A percentile compares a stretch with the other conserved stretches of the same genome.
Evolutionary conservation across 2,329 filamentous ascomycete species (phyloP).

Genomic region (Colletotrichum somersetense): DNA sequence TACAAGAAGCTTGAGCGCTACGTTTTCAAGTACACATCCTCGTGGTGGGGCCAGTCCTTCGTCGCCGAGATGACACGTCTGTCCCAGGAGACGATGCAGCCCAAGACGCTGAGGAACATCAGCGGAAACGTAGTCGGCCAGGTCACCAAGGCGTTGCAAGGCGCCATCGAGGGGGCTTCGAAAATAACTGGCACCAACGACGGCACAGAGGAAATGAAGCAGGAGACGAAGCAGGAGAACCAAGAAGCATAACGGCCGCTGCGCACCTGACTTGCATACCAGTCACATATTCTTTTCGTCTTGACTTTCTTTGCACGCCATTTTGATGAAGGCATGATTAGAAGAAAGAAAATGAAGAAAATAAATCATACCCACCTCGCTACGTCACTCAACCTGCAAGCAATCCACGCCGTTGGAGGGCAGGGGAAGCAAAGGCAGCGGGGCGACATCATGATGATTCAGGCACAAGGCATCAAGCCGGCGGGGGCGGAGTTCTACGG

Average conservation of each 20-base stretch:
- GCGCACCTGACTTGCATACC: neutral
- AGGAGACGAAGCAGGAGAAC: conserved; percentile 22
- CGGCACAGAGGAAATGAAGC: conserved; percentile 7
- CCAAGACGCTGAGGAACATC: conserved; percentile 58
- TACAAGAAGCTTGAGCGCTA: conserved; percentile 94
- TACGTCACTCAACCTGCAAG: neutral
- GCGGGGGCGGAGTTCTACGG: conserved; percentile 26
- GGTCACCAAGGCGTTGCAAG: conserved; percentile 36
- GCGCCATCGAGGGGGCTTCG: conserved; percentile 26
- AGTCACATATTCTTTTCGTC: neutral
- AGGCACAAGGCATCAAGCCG: conserved; percentile 19
- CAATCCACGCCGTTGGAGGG: neutral
- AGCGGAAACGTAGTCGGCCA: conserved; percentile 54
- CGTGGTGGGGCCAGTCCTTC: conserved; percentile 96
- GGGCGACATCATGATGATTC: conserved; percentile 12
- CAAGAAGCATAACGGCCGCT: conserved; percentile 23
- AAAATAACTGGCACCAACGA: conserved; percentile 18
- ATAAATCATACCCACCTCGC: conserved; percentile 12
- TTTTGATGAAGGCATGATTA: conserved; percentile 40
- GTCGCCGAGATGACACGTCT: conserved; percentile 82
- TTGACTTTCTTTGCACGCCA: neutral
- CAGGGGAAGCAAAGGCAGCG: conserved; percentile 1
- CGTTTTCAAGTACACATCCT: conserved; percentile 96
- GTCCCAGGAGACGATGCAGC: conserved; percentile 53
- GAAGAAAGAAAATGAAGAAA: conserved; percentile 18